Conservation (phyloP, 2,329 filamentous ascomycete species). For the Chaetomiaceae sp. region DNA sequence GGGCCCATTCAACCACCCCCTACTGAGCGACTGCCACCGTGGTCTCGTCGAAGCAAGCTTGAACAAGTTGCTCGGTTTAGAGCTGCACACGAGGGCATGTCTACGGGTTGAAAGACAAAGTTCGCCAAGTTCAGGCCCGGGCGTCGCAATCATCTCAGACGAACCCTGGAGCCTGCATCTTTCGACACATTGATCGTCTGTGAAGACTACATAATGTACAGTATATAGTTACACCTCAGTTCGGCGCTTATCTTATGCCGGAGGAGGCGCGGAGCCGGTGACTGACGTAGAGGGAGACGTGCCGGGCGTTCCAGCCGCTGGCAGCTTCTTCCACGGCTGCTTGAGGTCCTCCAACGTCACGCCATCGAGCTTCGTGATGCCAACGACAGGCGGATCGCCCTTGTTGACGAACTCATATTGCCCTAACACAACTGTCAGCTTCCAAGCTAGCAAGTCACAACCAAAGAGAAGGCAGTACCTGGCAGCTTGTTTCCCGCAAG, state of each 20-base stretch:
- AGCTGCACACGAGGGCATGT: too few relatives aligned
- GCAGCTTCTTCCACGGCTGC: constrained; percentile 64
- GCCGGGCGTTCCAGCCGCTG: constrained; percentile 33
- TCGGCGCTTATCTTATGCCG: constrained; percentile 24
- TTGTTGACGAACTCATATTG: constrained; percentile 92
- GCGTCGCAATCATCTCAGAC: too few relatives aligned
- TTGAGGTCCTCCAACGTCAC: constrained; percentile 79
- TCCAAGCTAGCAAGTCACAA: background rate
- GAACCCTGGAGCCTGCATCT: background rate
- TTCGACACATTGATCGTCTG: background rate
- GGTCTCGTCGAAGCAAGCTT: too few relatives aligned
- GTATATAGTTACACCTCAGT: too few relatives aligned
- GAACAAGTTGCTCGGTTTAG: too few relatives aligned
- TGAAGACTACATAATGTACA: constrained; percentile 21
- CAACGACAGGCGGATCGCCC: constrained; percentile 83
- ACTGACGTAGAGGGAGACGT: constrained; percentile 20
- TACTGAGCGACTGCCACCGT: too few relatives aligned
- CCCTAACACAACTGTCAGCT: constrained; percentile 39
- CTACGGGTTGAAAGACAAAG: too few relatives aligned
- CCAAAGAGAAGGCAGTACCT: constrained; percentile 42
- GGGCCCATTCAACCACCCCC: too few relatives aligned
- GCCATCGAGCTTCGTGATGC: constrained; percentile 83
- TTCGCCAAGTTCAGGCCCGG: too few relatives aligned
- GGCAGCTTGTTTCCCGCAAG: constrained; percentile 93
- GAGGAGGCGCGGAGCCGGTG: constrained; percentile 31